A percentile compares a stretch with the other conserved stretches of the same genome.
phyloP scores from a whole-genome alignment of 2,329 filamentous ascomycete genomes.

The Plectosphaerella cucumerina region DNA sequence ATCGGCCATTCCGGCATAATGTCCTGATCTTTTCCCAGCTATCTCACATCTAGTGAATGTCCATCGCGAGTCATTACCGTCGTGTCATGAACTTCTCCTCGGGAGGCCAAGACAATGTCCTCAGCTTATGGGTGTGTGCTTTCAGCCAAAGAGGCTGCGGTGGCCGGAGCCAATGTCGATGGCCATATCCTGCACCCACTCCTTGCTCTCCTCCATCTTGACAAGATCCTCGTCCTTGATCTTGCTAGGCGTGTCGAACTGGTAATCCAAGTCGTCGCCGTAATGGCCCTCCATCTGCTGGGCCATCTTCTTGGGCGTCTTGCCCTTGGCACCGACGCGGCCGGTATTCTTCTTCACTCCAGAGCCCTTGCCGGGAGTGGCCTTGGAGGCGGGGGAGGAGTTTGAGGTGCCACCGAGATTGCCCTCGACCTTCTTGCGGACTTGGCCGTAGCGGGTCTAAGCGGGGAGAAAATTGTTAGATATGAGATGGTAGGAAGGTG shows the following conservation, averaged over 20 bases:
- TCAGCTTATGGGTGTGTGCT: too few species aligned
- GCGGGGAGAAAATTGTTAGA: neutral
- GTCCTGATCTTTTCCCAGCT: neutral
- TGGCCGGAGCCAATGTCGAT: too few species aligned
- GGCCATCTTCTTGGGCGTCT: constrained; percentile 1
- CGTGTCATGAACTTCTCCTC: too few species aligned
- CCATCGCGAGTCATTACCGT: too few species aligned
- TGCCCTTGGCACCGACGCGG: constrained; percentile 12
- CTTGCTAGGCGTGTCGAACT: too few species aligned
- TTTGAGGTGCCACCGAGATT: constrained; percentile 1
- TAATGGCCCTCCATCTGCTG: too few species aligned
- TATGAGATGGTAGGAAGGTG: neutral
- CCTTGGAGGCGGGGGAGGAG: constrained; percentile 5
- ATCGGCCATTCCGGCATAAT: neutral
- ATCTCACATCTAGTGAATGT: neutral
- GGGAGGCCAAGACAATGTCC: too few species aligned
- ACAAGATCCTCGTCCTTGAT: neutral
- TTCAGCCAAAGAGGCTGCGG: too few species aligned
- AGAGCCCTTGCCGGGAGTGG: constrained; percentile 2
- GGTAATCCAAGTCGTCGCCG: too few species aligned
- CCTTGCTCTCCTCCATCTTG: neutral
- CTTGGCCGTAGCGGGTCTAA: constrained; percentile 44
- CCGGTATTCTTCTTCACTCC: constrained; percentile 12
- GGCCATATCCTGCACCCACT: too few species aligned
- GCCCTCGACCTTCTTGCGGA: constrained; percentile 40